phyloP scores from a whole-genome alignment of 257 asterid species.

The Solanum acaule region DNA sequence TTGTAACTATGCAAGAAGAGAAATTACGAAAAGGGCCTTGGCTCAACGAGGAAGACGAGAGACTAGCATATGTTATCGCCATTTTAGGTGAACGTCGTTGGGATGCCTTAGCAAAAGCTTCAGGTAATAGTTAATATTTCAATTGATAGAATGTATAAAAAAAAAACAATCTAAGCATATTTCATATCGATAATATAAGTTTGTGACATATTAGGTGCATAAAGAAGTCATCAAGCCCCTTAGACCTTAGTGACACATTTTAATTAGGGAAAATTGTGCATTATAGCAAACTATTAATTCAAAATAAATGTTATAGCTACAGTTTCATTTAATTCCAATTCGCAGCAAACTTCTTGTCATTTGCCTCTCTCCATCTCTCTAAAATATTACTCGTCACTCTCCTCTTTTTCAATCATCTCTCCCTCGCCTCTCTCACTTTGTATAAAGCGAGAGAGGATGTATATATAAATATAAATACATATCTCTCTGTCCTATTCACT shows the following conservation, averaged over 20 bases:
- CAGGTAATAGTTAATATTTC: slow-evolving; percentile 31
- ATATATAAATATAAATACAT: no score
- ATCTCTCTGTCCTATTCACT: no score
- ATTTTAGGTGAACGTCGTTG: slow-evolving; percentile 53
- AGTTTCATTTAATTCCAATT: no score
- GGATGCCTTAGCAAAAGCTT: slow-evolving; percentile 71
- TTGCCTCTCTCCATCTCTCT: no score
- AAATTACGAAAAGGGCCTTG: slow-evolving; percentile 60
- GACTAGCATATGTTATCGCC: slow-evolving; percentile 36
- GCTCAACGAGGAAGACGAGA: slow-evolving; percentile 63
- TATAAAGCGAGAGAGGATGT: no score
- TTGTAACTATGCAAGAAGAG: slow-evolving; percentile 23
- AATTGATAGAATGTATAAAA: not conserved
- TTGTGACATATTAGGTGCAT: not conserved
- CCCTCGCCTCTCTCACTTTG: no score
- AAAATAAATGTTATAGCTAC: no score
- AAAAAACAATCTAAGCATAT: not conserved
- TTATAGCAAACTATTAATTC: no score
- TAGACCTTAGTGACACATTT: not conserved
- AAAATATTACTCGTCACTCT: no score
- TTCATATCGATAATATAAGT: not conserved
- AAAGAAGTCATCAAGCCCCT: not conserved
- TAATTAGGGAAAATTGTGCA: no score
- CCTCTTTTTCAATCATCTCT: no score
- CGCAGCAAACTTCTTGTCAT: no score